phyloP scores from a whole-genome alignment of 208 protist genomes.

The Crithidia acanthocephali region DNA sequence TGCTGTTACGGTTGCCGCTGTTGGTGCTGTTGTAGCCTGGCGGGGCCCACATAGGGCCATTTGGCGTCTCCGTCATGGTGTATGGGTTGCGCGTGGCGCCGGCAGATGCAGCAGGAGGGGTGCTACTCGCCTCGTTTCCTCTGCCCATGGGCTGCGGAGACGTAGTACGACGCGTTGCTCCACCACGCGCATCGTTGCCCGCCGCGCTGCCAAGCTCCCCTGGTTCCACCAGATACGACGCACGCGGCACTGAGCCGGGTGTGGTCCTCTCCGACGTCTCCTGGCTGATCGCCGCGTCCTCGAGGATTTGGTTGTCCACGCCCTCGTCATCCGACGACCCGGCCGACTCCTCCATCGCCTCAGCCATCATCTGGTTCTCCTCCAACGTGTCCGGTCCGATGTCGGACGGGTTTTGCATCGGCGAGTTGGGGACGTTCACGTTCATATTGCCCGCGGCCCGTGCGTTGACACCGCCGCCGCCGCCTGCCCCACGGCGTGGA shows the following conservation, averaged over 20 bases:
- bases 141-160: not conserved
- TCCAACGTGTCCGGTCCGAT: not conserved
- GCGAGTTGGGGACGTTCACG: not conserved
- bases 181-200: too few species aligned
- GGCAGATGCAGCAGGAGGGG: not conserved
- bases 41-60: constrained; percentile 5
- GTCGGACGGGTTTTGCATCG: constrained; percentile 4
- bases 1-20: not conserved
- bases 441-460: not conserved
- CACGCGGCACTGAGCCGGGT: not conserved
- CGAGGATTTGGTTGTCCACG: constrained; percentile 20
- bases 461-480: not conserved
- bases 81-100: not conserved
- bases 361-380: constrained; percentile 19
- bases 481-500: not conserved
- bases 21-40: not conserved
- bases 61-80: not conserved
- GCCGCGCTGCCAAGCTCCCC: not conserved
- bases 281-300: constrained; percentile 5
- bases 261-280: not conserved
- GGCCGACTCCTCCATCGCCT: constrained; percentile 27
- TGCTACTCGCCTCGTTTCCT: not conserved
- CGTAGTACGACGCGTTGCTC: not conserved
- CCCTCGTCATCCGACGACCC: constrained; percentile 34
- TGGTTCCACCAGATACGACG: not conserved